Evolutionary conservation across 106 monocot species (phyloP).

Genomic region (Apostasia ramifera): DNA sequence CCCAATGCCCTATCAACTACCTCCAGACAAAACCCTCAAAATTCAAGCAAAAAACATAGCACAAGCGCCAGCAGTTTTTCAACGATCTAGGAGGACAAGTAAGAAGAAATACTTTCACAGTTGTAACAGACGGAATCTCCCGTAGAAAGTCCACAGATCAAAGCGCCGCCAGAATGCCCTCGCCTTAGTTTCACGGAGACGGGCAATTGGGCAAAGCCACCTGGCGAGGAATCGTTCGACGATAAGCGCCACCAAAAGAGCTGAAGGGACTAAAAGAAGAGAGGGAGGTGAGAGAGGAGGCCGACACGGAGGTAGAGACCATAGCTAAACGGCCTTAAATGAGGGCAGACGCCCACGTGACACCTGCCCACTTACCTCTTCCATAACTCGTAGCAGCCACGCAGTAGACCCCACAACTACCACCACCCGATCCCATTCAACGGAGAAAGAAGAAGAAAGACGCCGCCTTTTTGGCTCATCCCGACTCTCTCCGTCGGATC

Average conservation of each 20-base stretch:
- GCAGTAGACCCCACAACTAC: not conserved
- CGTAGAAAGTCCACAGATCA: not conserved
- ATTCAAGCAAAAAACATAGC: not conserved
- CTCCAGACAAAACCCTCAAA: not conserved
- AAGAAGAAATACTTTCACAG: not conserved
- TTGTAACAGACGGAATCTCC: not conserved
- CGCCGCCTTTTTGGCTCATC: not conserved
- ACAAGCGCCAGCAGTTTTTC: not conserved
- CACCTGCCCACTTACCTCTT: slow-evolving; percentile 9
- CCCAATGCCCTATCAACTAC: not conserved
- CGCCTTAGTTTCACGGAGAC: not conserved
- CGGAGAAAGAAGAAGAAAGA: slow-evolving; percentile 7
- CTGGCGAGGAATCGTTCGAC: not conserved
- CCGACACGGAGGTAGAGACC: not conserved
- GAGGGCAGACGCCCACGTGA: slow-evolving; percentile 12
- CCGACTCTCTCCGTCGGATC: not conserved
- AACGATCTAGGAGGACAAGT: not conserved
- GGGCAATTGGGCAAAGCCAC: not conserved
- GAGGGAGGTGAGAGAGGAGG: not conserved
- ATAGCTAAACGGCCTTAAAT: slow-evolving; percentile 6
- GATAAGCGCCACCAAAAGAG: not conserved
- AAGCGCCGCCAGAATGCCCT: slow-evolving; percentile 1
- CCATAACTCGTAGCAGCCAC: slow-evolving; percentile 3
- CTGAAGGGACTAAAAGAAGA: not conserved
- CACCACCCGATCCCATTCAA: slow-evolving; percentile 7